phyloP scores from a whole-genome alignment of 2,329 filamentous ascomycete species.

The Fusarium sp. region DNA sequence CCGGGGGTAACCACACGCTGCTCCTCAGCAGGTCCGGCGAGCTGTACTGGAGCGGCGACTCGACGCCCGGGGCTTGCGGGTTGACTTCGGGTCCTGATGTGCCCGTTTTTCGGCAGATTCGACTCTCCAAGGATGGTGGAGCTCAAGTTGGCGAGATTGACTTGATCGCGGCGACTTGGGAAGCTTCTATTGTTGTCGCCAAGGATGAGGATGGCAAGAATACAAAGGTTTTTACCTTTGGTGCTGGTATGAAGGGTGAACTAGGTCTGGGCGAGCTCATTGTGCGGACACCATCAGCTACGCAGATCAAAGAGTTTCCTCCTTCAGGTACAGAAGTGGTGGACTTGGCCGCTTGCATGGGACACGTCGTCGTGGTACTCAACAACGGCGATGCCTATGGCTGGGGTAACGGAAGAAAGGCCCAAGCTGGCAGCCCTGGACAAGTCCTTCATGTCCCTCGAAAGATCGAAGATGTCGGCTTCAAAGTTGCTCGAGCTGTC shows the following conservation, averaged over 20 bases:
- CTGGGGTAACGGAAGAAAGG: constrained; percentile 88
- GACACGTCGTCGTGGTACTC: constrained; percentile 77
- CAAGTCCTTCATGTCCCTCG: constrained; percentile 65
- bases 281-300: constrained; percentile 57
- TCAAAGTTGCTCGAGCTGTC: constrained; percentile 70
- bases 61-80: constrained; percentile 63
- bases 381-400: constrained; percentile 80
- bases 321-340: constrained; percentile 64
- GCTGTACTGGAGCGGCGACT: constrained; percentile 72
- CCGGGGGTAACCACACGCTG: constrained; percentile 89
- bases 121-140: constrained; percentile 46
- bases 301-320: constrained; percentile 68
- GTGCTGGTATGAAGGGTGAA: constrained; percentile 74
- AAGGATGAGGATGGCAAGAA: constrained; percentile 54
- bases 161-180: constrained; percentile 78
- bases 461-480: constrained; percentile 65
- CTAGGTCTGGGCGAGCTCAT: constrained; percentile 68
- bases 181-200: constrained; percentile 69
- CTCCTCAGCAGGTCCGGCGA: constrained; percentile 66
- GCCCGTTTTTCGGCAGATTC: constrained; percentile 52
- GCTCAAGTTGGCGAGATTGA: constrained; percentile 43
- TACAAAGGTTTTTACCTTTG: constrained; percentile 67
- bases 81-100: constrained; percentile 44
- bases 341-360: constrained; percentile 75
- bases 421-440: constrained; percentile 73